Base-by-base conservation (phyloP, 495 filamentous ascomycete species). In the Penicillium samsonianum region DNA sequence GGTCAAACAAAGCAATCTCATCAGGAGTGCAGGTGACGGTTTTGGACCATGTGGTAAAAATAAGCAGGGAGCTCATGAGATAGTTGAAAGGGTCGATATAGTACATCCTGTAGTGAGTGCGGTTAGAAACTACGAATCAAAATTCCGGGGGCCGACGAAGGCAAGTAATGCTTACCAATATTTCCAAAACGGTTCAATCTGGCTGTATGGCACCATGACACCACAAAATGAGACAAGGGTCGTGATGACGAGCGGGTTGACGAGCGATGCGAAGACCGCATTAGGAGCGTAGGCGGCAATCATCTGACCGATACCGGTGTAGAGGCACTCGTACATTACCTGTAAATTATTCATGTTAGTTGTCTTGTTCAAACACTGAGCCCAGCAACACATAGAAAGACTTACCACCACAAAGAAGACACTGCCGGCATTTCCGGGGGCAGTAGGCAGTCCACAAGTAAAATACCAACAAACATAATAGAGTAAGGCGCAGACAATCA, bases 71-170 rank as follows among this genome's bases (percentile, higher is more conserved):
- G 53, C 73, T 75, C 37, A 89, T 80, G 11, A 87, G 68, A 58
- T 90, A 90, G n/a, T 83, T 86, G 62, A 89, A 82, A 10, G 88
- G 87, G 33, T 84, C 84, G 58, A 88, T 71, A 51, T 80, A 83
- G 70, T 89, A 90, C 59, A 87, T 86, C 87, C 87, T 45, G 42
- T 1, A 30, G 9, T 30, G 48, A 43, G 26, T 55, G 31, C 26
- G 31, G 42, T 47, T 28, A 26, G 46, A 30, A 30, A 30, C 28
- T 2, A 2, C 26, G 9, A 30, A 30, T 30, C 8, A 30, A 10
- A 11, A 10, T 30, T 3, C 9, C 9, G 4, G 28, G 8, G 28
- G 7, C 8, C 26, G 9, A 28, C 1, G 26, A n/a, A n/a, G 26
- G 26, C 26, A 10, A 9, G 26, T 26, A 25, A 55, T 23, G 44